A percentile compares a stretch with the other conserved stretches of the same genome.
Conservation (phyloP, 345 rosid species). For the Pugionium dolabratum region DNA sequence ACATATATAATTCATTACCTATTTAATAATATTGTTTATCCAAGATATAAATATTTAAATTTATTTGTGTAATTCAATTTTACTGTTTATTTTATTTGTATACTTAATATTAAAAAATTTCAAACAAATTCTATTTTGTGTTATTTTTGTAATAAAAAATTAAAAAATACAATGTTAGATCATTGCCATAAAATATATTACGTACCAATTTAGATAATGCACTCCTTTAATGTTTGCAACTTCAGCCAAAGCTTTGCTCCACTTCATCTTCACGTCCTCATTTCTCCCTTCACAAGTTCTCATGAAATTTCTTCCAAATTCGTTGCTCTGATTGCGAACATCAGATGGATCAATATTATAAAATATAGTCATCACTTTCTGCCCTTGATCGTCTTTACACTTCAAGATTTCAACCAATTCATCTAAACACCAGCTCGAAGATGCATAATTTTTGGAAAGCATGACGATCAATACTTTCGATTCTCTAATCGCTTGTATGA, state of each 20-base stretch:
- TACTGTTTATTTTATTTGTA: no score
- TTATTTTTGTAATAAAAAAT: no score
- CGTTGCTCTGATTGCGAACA: slow-evolving; percentile 20
- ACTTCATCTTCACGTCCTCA: neutral
- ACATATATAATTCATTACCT: no score
- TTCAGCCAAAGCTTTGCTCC: neutral
- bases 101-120: no score
- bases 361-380: slow-evolving; percentile 8
- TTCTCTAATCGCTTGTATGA: slow-evolving; percentile 5
- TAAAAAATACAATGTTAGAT: no score
- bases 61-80: no score
- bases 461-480: neutral
- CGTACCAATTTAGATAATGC: slow-evolving; percentile 2
- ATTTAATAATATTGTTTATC: no score
- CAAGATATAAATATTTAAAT: no score
- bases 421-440: slow-evolving; percentile 22
- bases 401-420: slow-evolving; percentile 12
- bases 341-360: slow-evolving; percentile 6
- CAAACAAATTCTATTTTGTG: no score
- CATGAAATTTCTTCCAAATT: neutral
- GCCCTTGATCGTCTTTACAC: neutral
- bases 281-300: neutral
- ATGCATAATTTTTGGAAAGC: slow-evolving; percentile 13
- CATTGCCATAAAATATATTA: no score
- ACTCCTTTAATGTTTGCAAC: slow-evolving; percentile 2